These are phyloP conservation scores for Tricholoma saponaceum DNA, from an alignment of 768 basidiomycete species.

Conservation along the genomic window DNA sequence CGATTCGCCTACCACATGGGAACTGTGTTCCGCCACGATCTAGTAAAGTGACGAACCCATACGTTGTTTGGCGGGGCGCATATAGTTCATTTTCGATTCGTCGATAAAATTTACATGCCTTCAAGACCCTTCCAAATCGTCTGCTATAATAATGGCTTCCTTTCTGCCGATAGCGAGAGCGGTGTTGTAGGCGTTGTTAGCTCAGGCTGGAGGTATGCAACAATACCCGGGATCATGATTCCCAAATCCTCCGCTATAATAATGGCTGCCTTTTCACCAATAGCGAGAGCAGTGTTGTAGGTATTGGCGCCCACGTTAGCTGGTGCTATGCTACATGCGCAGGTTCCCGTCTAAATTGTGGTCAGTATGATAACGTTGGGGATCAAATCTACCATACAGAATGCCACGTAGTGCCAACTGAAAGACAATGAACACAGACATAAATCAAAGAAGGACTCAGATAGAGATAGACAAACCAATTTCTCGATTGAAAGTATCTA, in stretches of 20 bases:
- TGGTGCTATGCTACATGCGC: constrained; percentile 41
- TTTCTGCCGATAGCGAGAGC: constrained; percentile 54
- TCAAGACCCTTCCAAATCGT: constrained; percentile 46
- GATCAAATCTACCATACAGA: constrained; percentile 28
- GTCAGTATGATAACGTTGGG: background rate
- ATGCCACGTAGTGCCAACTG: constrained; percentile 43
- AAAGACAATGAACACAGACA: background rate
- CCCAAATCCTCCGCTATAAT: constrained; percentile 53
- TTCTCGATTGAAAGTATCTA: constrained; percentile 35
- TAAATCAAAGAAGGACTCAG: background rate
- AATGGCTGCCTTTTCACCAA: constrained; percentile 61
- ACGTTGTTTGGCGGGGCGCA: too few species aligned
- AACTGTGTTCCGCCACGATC: too few species aligned
- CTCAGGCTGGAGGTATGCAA: constrained; percentile 34
- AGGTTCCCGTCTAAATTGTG: constrained; percentile 52
- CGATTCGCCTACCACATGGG: too few species aligned
- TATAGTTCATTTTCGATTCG: too few species aligned
- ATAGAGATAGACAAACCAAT: constrained; percentile 21
- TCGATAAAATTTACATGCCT: too few species aligned
- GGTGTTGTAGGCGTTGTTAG: constrained; percentile 38
- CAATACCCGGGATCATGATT: too few species aligned
- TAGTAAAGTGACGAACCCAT: too few species aligned
- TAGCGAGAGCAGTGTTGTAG: constrained; percentile 36
- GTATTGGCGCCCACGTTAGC: constrained; percentile 38
- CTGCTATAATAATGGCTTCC: constrained; percentile 53